Base-by-base conservation (phyloP, 2,329 filamentous ascomycete species). In the Teratosphaeria epicoccoides region DNA sequence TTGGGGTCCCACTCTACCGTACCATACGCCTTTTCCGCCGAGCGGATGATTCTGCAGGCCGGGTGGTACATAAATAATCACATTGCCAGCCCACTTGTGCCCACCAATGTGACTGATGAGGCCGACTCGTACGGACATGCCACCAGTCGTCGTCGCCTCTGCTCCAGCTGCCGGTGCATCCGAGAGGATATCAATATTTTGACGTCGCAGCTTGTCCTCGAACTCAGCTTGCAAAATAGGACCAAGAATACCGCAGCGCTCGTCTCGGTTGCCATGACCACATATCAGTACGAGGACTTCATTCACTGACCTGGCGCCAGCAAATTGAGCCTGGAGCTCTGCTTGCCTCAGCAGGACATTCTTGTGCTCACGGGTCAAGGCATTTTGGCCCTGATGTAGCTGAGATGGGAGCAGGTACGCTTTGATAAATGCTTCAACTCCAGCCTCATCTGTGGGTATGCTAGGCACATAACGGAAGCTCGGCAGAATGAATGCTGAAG, bases 241-340 rank as follows among this genome's bases (percentile, higher is more conserved):
- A 0, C 88, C 90, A 57, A 91, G 75, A 22, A 87, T 71, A 0
- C 93, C 91, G 63, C 93, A 98, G 49, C 93, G 78, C 61, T 76
- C 73, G 65, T 98, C 93, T 10, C 93, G 77, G 2, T 83, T 82
- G 12, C 84, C 85, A 61, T 98, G 93, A 0, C 89, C 88, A 64
- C 93, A 98, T 43, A 96, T 84, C 20, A 97, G 71, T 25, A 98
- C 80, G n/a, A 87, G 61, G 4, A 89, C 75, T 55, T 89, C 84
- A 14, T 78, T 63, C 7, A 86, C 78, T 52, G 82, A 78, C 10
- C 77, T 71, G 4, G 87, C 82, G 1, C 76, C 75, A 1, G 70
- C 69, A 2, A 88, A 72, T 0, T 68, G 57, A 29, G 24, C 20
- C 24, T 74, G 71, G 71, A 71, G 51, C 54, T 71, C 63, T 63